A percentile compares a stretch with the other conserved stretches of the same genome.
phyloP scores from a whole-genome alignment of 257 asterid species.

The Rhazya stricta region DNA sequence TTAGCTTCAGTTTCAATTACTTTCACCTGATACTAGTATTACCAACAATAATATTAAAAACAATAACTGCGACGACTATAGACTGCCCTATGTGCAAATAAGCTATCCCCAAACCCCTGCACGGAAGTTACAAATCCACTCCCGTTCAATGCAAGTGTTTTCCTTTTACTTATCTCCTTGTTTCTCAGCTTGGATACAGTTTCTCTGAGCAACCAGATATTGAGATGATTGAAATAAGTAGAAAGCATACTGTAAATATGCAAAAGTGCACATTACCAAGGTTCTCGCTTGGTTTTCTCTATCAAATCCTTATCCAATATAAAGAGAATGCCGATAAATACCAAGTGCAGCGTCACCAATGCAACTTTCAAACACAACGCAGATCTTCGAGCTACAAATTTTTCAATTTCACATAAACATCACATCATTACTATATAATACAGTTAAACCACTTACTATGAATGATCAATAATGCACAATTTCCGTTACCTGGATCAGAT shows the following conservation, averaged over 20 bases:
- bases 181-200: background rate
- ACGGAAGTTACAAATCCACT: background rate
- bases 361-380: constrained; percentile 59
- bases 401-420: constrained; percentile 1
- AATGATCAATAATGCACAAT: background rate
- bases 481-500: constrained; percentile 71
- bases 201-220: background rate
- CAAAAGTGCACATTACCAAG: constrained; percentile 49
- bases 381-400: constrained; percentile 68
- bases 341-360: constrained; percentile 79
- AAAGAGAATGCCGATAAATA: constrained; percentile 51
- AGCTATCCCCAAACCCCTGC: background rate
- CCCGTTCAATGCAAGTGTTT: background rate
- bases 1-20: background rate
- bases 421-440: background rate
- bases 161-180: background rate
- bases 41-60: background rate
- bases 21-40: background rate
- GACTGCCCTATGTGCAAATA: background rate
- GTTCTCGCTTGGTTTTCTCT: constrained; percentile 50
- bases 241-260: too few relatives aligned
- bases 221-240: background rate
- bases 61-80: too few relatives aligned
- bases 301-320: constrained; percentile 63
- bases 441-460: background rate